phyloP scores from a whole-genome alignment of 73 alveolate genomes.

The Paramecium sexaurelia region DNA sequence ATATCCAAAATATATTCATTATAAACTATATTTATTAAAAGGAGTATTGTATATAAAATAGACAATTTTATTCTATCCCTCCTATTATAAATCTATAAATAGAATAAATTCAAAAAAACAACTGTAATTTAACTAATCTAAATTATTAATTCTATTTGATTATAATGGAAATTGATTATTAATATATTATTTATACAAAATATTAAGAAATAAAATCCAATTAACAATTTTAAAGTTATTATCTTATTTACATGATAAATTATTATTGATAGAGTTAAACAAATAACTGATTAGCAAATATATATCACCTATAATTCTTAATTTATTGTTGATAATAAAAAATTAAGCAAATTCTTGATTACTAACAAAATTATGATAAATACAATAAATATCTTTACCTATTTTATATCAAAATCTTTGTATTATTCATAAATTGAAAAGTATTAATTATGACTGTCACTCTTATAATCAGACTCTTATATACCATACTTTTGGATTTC shows the following conservation, averaged over 20 bases:
- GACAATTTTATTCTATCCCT: conserved; percentile 1
- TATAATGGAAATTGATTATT: not conserved
- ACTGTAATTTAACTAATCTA: not conserved
- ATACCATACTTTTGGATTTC: not conserved
- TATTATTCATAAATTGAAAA: conserved; percentile 1
- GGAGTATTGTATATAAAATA: not conserved
- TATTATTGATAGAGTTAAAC: not conserved
- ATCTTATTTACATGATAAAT: not conserved
- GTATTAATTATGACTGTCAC: not conserved
- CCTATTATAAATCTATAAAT: not conserved
- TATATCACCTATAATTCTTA: not conserved
- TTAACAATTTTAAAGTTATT: not conserved
- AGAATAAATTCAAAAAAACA: not conserved
- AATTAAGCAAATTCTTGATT: not conserved
- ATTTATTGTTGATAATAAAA: not conserved
- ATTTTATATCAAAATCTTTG: not conserved
- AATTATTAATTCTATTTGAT: not conserved
- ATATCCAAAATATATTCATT: not conserved
- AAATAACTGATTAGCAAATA: conserved; percentile 3
- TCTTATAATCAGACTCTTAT: not conserved
- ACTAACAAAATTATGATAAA: not conserved
- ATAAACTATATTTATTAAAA: not conserved
- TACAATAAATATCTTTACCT: not conserved
- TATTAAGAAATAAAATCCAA: not conserved
- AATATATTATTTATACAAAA: not conserved